Evolutionary conservation across 345 rosid species (phyloP), one percentile per base, ranked within the genome.

Genomic region (Crucihimalaya himalaica): DNA sequence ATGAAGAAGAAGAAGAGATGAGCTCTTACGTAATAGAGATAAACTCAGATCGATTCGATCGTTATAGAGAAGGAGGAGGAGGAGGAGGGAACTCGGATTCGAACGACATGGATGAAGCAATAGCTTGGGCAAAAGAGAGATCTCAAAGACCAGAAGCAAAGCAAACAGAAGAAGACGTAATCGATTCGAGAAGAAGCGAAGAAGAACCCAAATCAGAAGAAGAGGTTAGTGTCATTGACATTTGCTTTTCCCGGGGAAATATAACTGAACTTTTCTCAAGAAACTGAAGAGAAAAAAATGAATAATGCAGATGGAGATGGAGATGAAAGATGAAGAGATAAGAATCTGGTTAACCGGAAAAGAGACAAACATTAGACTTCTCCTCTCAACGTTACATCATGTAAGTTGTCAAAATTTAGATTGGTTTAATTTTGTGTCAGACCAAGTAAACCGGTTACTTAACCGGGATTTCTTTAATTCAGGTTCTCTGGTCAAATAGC

Each of bases 11-110:
- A 11, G 96, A 87, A 48, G 90, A 83, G 16, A 87, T 87, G 86
- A 88, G 91, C 62, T 87, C 99, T 42, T 95, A 86, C 39, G 97
- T 95, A 8, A 91, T 92, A 10, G 99, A 95, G 75, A 88, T 92
- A 71, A 89, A 83, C 79, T 83, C 93, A 27, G 86, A 87, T 32
- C 69, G 95, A 82, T 80, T 85, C 87, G 6, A 84, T 82, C 55
- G 83, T 82, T 8, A 79, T 83, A 46, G 92, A 90, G 63, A 94
- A 84, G 74, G 87, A 93, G 64, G 60, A 39, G 89, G 81, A 0
- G 88, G 82, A 32, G 84, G 81, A 15, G 52, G 66, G 0, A 78
- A 60, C 3, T 74, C 81, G 0, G 95, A 78, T 51, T 66, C 78
- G 0, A 71, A 56, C 8, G 81, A 78, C 67, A 51, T 78, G 69